Conservation (phyloP, 768 basidiomycete species). For the Tulasnella sp. region DNA sequence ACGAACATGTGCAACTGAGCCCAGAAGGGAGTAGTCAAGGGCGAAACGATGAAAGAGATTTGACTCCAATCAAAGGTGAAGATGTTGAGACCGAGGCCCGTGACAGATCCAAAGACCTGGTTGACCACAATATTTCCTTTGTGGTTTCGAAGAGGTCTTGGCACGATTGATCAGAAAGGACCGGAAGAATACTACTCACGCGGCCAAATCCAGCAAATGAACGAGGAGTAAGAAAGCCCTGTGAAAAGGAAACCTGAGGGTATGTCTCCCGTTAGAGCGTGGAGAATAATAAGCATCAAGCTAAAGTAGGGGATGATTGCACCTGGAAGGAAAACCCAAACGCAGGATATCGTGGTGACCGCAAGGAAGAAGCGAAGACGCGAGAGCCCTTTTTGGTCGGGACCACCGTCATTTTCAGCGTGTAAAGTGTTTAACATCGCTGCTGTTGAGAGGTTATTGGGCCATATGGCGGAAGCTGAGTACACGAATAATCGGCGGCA, state of each 20-base stretch:
- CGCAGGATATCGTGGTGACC: slow-evolving; percentile 49
- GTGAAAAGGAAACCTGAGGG: slow-evolving; percentile 80
- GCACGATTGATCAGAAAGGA: neutral
- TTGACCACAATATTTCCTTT: slow-evolving; percentile 74
- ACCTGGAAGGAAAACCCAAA: slow-evolving; percentile 89
- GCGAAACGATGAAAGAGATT: slow-evolving; percentile 56
- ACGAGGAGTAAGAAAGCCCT: slow-evolving; percentile 79
- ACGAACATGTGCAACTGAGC: slow-evolving; percentile 79
- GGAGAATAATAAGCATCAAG: neutral
- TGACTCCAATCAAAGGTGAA: slow-evolving; percentile 91
- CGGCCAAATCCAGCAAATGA: slow-evolving; percentile 75
- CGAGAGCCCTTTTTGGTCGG: slow-evolving; percentile 37
- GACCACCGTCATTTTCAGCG: slow-evolving; percentile 67
- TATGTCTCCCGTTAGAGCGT: neutral
- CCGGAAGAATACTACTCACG: neutral
- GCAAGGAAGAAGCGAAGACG: slow-evolving; percentile 76
- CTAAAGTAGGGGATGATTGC: slow-evolving; percentile 23
- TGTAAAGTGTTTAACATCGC: slow-evolving; percentile 93
- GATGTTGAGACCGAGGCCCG: slow-evolving; percentile 79
- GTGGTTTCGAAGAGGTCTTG: neutral
- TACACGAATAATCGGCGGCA: slow-evolving; percentile 86
- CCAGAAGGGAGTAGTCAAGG: slow-evolving; percentile 90
- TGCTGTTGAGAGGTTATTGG: slow-evolving; percentile 83
- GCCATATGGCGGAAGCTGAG: slow-evolving; percentile 99
- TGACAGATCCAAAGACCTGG: slow-evolving; percentile 76